A percentile compares a stretch with the other conserved stretches of the same genome.
These are phyloP conservation scores for Mycena polygramma DNA, from an alignment of 768 basidiomycete species.

Conservation along the genomic window DNA sequence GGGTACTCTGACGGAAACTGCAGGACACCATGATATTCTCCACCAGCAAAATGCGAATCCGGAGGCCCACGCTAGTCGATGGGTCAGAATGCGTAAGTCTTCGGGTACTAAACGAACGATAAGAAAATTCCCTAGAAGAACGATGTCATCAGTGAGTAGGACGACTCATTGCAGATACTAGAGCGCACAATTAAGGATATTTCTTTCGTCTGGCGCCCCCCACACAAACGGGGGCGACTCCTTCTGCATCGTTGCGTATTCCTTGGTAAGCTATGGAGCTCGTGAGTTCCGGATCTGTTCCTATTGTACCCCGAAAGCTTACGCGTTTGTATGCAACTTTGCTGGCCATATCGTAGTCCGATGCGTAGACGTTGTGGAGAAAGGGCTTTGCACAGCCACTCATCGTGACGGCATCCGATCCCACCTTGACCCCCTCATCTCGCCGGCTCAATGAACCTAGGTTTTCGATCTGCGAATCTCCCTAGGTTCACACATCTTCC, in stretches of 20 bases:
- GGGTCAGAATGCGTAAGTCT: constrained; percentile 11
- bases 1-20: constrained; percentile 95
- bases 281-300: constrained; percentile 10
- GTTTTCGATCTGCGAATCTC: neutral
- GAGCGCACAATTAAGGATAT: constrained; percentile 90
- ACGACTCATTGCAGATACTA: neutral
- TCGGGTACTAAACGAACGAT: constrained; percentile 65
- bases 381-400: neutral
- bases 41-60: constrained; percentile 90
- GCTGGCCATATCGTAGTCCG: constrained; percentile 70
- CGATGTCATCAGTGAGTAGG: constrained; percentile 5
- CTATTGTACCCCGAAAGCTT: constrained; percentile 33
- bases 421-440: too few relatives aligned
- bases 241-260: constrained; percentile 92
- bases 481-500: constrained; percentile 21
- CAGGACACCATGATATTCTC: constrained; percentile 95
- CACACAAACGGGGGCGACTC: constrained; percentile 97
- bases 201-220: constrained; percentile 97
- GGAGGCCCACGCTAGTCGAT: constrained; percentile 86
- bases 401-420: neutral
- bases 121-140: constrained; percentile 87
- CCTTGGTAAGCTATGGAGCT: constrained; percentile 78
- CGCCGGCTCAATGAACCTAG: neutral
- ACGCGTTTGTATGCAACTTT: constrained; percentile 92
- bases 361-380: too few relatives aligned